Conservation (phyloP, 2,329 filamentous ascomycete species). For the Talaromyces islandicus region DNA sequence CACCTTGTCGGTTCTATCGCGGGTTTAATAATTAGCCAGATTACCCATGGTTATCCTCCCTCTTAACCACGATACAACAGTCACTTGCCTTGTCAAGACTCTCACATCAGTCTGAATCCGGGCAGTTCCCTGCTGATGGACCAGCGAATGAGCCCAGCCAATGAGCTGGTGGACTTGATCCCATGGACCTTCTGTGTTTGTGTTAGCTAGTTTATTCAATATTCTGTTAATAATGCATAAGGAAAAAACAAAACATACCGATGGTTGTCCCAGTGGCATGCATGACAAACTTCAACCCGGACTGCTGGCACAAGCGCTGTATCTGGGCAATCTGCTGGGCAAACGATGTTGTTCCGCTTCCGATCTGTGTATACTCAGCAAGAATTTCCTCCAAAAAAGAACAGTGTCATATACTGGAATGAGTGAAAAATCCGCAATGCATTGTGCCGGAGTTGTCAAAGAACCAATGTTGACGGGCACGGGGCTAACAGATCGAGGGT, state of each 20-base stretch:
- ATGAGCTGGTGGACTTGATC: slow-evolving; percentile 73
- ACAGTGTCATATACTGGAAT: slow-evolving; percentile 48
- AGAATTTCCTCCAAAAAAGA: neutral
- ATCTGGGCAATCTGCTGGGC: slow-evolving; percentile 77
- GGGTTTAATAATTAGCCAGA: neutral
- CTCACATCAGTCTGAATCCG: slow-evolving; percentile 81
- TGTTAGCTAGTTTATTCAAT: neutral
- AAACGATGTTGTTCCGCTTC: slow-evolving; percentile 65
- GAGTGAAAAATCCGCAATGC: slow-evolving; percentile 81
- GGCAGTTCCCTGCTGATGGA: slow-evolving; percentile 67
- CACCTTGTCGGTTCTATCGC: slow-evolving; percentile 66
- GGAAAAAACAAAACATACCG: no score
- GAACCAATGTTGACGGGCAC: slow-evolving; percentile 7
- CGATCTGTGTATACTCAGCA: slow-evolving; percentile 44
- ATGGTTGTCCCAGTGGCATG: slow-evolving; percentile 85
- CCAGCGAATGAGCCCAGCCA: slow-evolving; percentile 67
- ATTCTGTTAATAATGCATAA: no score
- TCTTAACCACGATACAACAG: neutral
- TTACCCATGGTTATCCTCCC: neutral
- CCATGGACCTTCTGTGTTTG: slow-evolving; percentile 70
- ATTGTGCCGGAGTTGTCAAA: slow-evolving; percentile 57
- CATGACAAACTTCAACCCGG: slow-evolving; percentile 73
- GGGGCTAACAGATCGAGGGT: neutral
- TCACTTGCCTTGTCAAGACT: slow-evolving; percentile 62
- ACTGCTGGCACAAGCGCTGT: slow-evolving; percentile 70